phyloP scores from a whole-genome alignment of 148 eudicot species.

The Rhododendron ovatum region DNA sequence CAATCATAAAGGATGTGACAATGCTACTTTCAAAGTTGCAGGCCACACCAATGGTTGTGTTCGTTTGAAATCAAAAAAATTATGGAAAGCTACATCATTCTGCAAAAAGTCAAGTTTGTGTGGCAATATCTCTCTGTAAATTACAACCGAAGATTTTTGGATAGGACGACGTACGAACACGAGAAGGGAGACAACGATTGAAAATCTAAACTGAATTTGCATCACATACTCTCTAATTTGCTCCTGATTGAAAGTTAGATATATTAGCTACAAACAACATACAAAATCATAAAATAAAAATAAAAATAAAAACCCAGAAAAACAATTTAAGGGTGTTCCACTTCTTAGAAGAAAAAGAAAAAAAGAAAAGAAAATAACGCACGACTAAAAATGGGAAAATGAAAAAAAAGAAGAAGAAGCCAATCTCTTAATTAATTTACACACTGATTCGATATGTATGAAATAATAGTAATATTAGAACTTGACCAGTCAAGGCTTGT shows the following conservation, averaged over 20 bases:
- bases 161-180: neutral
- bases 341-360: neutral
- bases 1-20: neutral
- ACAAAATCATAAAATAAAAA: neutral
- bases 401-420: conserved; percentile 5
- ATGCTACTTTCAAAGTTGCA: neutral
- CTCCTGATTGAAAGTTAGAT: neutral
- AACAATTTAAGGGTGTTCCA: neutral
- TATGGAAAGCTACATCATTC: neutral
- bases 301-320: neutral
- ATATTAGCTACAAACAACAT: neutral
- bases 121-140: neutral
- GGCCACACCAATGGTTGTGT: neutral
- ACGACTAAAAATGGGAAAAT: conserved; percentile 7
- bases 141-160: neutral
- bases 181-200: neutral
- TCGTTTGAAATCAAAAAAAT: neutral
- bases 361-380: neutral
- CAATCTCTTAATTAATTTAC: conserved; percentile 32
- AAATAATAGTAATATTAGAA: neutral
- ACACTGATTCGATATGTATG: conserved; percentile 34
- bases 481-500: conserved; percentile 28
- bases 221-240: neutral
- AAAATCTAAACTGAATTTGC: neutral
- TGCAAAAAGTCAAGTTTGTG: neutral